These are phyloP conservation scores for Dinochytrium kinnereticum DNA, from an alignment of 371 early-diverging fungal genomes.

Conservation along the genomic window DNA sequence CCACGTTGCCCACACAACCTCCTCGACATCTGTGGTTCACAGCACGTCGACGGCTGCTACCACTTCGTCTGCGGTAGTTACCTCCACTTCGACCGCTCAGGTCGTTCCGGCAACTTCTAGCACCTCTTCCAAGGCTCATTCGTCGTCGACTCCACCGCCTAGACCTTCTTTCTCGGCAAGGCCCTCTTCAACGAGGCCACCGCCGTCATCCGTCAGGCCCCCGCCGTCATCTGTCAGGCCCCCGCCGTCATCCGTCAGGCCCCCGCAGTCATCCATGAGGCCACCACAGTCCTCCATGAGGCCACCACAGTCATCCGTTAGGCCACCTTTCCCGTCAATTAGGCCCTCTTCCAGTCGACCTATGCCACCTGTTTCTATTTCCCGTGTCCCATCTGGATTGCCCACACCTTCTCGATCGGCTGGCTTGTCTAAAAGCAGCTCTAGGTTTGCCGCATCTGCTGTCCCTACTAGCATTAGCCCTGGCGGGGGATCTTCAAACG, in stretches of 20 bases:
- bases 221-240: not conserved
- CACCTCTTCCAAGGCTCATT: not conserved
- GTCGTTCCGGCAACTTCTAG: not conserved
- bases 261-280: not conserved
- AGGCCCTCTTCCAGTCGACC: not conserved
- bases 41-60: not conserved
- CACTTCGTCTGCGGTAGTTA: not conserved
- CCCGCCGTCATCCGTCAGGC: not conserved
- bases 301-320: not conserved
- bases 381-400: not conserved
- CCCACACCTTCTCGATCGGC: too few species aligned
- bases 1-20: not conserved
- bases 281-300: not conserved
- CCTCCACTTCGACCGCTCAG: not conserved
- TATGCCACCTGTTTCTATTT: not conserved
- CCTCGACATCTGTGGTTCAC: not conserved
- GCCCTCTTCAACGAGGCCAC: not conserved
- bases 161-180: too few species aligned
- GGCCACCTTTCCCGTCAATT: not conserved
- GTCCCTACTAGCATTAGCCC: not conserved
- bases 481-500: too few species aligned
- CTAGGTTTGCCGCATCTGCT: not conserved
- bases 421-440: too few species aligned
- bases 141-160: not conserved
- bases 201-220: not conserved